A percentile compares a stretch with the other conserved stretches of the same genome.
Conservation (phyloP, 257 asterid species). For the Voacanga thouarsii region DNA sequence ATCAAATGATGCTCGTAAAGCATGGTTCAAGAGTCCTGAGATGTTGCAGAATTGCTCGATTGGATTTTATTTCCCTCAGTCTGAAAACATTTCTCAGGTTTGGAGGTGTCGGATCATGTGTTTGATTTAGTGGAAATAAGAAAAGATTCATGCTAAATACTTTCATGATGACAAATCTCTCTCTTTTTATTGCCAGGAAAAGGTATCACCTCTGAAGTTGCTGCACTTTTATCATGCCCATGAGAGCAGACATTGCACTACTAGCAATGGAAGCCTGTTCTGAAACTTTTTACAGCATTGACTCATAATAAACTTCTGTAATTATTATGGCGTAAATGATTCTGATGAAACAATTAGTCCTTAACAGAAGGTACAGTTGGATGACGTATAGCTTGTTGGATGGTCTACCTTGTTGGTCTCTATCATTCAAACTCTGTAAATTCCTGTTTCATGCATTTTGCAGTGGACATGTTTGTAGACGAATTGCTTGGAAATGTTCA, state of each 20-base stretch:
- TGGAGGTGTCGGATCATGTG: neutral
- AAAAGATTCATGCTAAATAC: neutral
- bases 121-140: neutral
- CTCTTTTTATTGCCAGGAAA: constrained; percentile 49
- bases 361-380: constrained; percentile 2
- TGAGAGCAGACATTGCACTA: constrained; percentile 21
- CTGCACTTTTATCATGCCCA: constrained; percentile 67
- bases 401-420: neutral
- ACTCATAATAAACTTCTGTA: constrained; percentile 16
- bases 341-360: constrained; percentile 14
- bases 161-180: constrained; percentile 10
- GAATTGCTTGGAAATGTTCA: neutral
- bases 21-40: constrained; percentile 90
- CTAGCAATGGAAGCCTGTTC: constrained; percentile 17
- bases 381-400: neutral
- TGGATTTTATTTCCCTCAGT: constrained; percentile 60
- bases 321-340: constrained; percentile 24
- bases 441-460: neutral
- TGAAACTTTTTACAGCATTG: constrained; percentile 12
- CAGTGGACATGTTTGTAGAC: neutral
- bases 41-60: constrained; percentile 63
- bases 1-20: constrained; percentile 66
- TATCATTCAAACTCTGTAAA: neutral
- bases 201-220: constrained; percentile 48
- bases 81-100: constrained; percentile 51